Base-by-base conservation (phyloP, 148 eudicot species). In the Linanthus parryae region DNA sequence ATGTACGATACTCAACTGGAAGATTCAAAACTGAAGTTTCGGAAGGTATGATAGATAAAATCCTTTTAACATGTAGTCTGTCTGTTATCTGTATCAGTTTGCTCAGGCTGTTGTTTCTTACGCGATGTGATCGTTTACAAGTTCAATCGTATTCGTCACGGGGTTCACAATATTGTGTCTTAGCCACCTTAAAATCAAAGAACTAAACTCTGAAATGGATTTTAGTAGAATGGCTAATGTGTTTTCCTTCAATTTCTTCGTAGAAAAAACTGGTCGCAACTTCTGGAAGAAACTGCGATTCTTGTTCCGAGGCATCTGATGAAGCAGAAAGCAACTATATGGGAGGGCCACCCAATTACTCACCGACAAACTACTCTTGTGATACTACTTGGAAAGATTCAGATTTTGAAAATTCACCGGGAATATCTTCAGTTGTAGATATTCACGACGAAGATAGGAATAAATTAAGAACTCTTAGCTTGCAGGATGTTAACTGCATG, bases 271-370 rank as follows among this genome's bases (percentile, higher is more conserved):
- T 57, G 38, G 49, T 28, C 64, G 42, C 75, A 24, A 40, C 39
- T 28, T 49, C 55, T 35, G 63, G 53, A 17, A 54, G 63, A 50
- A 66, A 63, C 44, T 52, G 62, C 44, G 69, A 71, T 56, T 62
- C 40, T 50, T 57, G 36, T 61, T 69, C 81, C 22, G 89, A 76
- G 43, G 72, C 42, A 44, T 71, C 77, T 27, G 76, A 76, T 39
- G 83, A 79, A 26, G 75, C 73, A 34, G 79, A 67, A 54, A 76
- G 77, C 64, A 61, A 52, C 17, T 51, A 52, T 51, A 40, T 48
- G 39, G 75, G 63, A 40, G 57, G 48, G 27, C 70, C 54, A 20
- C 54, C 73, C 39, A 37, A 61, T 46, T 43, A 57, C 36, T 53
- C 62, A n/a, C 61, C 77, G 28, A 48, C 55, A 27, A 50, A 71